phyloP scores from a whole-genome alignment of 2,329 filamentous ascomycete species.

The Cladophialophora exuberans region DNA sequence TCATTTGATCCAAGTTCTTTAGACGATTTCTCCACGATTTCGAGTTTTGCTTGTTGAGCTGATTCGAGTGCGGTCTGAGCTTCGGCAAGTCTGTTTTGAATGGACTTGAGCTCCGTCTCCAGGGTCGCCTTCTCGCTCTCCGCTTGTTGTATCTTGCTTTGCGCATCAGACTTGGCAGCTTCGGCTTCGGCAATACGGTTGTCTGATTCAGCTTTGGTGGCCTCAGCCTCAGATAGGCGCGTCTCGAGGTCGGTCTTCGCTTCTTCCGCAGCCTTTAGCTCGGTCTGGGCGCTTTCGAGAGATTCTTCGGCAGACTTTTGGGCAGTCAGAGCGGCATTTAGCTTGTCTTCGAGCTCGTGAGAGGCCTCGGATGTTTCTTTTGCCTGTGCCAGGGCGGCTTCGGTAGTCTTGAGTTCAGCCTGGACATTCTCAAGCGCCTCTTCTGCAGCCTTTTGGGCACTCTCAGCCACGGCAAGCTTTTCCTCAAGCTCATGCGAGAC shows the following conservation, averaged over 20 bases:
- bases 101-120: constrained; percentile 8
- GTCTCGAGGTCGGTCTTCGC: constrained; percentile 7
- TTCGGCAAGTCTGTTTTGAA: constrained; percentile 5
- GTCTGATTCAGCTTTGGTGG: constrained; percentile 6
- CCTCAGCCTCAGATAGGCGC: constrained; percentile 3
- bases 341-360: constrained; percentile 9
- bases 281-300: constrained; percentile 5
- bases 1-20: constrained; percentile 16
- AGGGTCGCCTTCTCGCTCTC: constrained; percentile 11
- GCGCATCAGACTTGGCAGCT: constrained; percentile 7
- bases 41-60: constrained; percentile 3
- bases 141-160: constrained; percentile 16
- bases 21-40: constrained; percentile 7
- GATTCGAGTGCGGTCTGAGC: constrained; percentile 12
- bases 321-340: background rate
- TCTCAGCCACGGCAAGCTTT: constrained; percentile 9
- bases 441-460: constrained; percentile 13
- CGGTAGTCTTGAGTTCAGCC: no score
- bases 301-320: constrained; percentile 16
- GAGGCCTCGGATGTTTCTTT: no score
- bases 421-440: constrained; percentile 8
- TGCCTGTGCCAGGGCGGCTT: background rate
- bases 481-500: constrained; percentile 7
- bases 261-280: constrained; percentile 7
- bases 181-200: constrained; percentile 8